phyloP scores from a whole-genome alignment of 805 yeast genomes.

The Cyberlindnera samutprakarnensis region DNA sequence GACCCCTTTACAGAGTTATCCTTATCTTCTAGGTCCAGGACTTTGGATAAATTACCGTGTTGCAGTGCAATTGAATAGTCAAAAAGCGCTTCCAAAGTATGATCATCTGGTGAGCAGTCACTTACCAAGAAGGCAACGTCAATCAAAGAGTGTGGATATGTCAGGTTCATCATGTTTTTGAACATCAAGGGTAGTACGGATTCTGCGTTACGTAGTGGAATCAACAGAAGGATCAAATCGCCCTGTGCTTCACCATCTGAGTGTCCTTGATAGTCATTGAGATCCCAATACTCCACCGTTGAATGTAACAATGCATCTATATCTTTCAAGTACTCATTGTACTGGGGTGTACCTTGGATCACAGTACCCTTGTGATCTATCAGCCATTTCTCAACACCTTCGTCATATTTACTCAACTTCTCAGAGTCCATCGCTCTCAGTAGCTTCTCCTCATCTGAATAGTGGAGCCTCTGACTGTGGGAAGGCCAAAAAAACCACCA shows the following conservation, averaged over 20 bases:
- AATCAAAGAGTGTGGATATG: slow-evolving; percentile 73
- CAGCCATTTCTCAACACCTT: slow-evolving; percentile 30
- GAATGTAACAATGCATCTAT: slow-evolving; percentile 34
- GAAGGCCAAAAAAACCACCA: too few species aligned
- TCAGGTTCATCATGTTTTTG: slow-evolving; percentile 77
- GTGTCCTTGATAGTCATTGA: slow-evolving; percentile 48
- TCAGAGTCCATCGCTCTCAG: slow-evolving; percentile 22
- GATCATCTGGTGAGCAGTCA: slow-evolving; percentile 65
- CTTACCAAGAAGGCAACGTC: slow-evolving; percentile 77
- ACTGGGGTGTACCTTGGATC: slow-evolving; percentile 21
- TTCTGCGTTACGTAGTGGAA: slow-evolving; percentile 78
- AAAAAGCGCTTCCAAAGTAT: slow-evolving; percentile 56
- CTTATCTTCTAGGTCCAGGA: slow-evolving; percentile 36
- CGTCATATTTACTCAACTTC: slow-evolving; percentile 27
- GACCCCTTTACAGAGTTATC: slow-evolving; percentile 40
- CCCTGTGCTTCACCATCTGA: slow-evolving; percentile 40
- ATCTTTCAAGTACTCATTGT: slow-evolving; percentile 20
- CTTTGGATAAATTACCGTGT: slow-evolving; percentile 52
- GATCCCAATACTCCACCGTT: slow-evolving; percentile 54
- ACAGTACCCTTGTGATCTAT: slow-evolving; percentile 28
- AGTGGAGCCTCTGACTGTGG: slow-evolving; percentile 21
- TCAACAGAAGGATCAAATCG: slow-evolving; percentile 60
- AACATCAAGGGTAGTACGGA: slow-evolving; percentile 75
- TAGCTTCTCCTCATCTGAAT: background rate
- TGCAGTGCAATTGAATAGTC: slow-evolving; percentile 64